These are phyloP conservation scores for Hansenula anomala DNA, from an alignment of 1,139 yeast species.

Conservation along the genomic window DNA sequence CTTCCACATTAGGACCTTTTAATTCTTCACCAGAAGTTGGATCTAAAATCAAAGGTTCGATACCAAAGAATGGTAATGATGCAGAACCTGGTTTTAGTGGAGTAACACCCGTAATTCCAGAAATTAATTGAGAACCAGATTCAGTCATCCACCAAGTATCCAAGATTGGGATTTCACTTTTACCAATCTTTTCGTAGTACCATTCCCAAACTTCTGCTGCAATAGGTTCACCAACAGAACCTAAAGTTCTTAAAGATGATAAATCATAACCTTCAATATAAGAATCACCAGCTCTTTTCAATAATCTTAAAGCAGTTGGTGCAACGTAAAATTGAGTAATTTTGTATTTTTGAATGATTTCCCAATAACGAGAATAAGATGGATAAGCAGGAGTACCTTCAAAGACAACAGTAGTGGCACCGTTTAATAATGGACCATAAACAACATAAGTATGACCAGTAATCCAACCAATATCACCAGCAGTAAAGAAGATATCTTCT, in stretches of 20 bases:
- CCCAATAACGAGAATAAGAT: constrained; percentile 75
- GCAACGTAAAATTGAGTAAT: constrained; percentile 86
- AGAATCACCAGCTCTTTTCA: constrained; percentile 77
- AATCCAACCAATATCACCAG: constrained; percentile 89
- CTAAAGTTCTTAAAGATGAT: constrained; percentile 64
- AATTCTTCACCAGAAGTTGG: constrained; percentile 69
- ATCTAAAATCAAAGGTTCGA: constrained; percentile 63
- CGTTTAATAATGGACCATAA: constrained; percentile 73
- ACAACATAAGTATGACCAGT: constrained; percentile 84
- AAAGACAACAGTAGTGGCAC: constrained; percentile 78
- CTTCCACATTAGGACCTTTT: constrained; percentile 60
- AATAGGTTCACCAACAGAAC: constrained; percentile 90
- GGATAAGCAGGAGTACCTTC: constrained; percentile 90
- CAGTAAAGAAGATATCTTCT: constrained; percentile 71
- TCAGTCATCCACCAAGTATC: constrained; percentile 89
- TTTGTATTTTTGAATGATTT: constrained; percentile 70
- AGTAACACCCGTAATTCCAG: constrained; percentile 64
- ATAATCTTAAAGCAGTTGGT: constrained; percentile 80
- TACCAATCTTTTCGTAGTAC: constrained; percentile 78
- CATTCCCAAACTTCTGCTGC: constrained; percentile 94
- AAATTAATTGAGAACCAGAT: constrained; percentile 68
- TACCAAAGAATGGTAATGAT: constrained; percentile 73
- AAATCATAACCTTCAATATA: constrained; percentile 61
- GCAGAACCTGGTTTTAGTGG: constrained; percentile 81
- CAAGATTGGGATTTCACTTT: constrained; percentile 66